A percentile compares a stretch with the other conserved stretches of the same genome.
phyloP scores from a whole-genome alignment of 2,329 filamentous ascomycete genomes.

The Botrytis fragariae region DNA sequence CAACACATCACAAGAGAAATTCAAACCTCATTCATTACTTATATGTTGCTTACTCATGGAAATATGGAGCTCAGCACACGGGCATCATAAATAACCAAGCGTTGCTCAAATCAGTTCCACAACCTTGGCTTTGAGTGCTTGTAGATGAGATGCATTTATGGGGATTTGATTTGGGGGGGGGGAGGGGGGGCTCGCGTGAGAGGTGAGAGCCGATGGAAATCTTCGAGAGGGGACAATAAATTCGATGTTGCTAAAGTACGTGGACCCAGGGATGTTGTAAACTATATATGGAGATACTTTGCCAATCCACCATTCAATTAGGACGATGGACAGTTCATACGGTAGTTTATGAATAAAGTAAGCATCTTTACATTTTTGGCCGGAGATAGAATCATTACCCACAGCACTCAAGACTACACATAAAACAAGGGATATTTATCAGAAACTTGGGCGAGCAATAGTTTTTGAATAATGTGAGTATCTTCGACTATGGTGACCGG shows the following conservation, averaged over 20 bases:
- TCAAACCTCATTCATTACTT: not conserved
- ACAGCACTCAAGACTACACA: not conserved
- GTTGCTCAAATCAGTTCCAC: not conserved
- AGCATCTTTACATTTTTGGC: not conserved
- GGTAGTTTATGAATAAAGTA: not conserved
- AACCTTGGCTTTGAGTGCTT: not conserved
- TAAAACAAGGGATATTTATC: not conserved
- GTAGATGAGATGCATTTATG: not conserved
- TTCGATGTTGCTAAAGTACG: not conserved
- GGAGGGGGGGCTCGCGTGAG: too few relatives aligned
- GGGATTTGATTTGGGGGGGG: not conserved
- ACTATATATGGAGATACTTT: not conserved
- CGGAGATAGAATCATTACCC: not conserved
- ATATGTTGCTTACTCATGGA: slow-evolving; percentile 12
- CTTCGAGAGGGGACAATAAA: not conserved
- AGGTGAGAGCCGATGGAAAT: not conserved
- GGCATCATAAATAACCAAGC: slow-evolving; percentile 3
- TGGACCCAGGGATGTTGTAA: not conserved
- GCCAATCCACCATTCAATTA: not conserved
- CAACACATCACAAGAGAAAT: slow-evolving; percentile 12
- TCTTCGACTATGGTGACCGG: not conserved
- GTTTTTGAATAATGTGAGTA: not conserved
- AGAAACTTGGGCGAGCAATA: not conserved
- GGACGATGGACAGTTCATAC: not conserved
- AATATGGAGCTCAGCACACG: slow-evolving; percentile 17